Evolutionary conservation across 1,139 yeast species (phyloP).

Genomic region (Casaregolazyma suthepensis): DNA sequence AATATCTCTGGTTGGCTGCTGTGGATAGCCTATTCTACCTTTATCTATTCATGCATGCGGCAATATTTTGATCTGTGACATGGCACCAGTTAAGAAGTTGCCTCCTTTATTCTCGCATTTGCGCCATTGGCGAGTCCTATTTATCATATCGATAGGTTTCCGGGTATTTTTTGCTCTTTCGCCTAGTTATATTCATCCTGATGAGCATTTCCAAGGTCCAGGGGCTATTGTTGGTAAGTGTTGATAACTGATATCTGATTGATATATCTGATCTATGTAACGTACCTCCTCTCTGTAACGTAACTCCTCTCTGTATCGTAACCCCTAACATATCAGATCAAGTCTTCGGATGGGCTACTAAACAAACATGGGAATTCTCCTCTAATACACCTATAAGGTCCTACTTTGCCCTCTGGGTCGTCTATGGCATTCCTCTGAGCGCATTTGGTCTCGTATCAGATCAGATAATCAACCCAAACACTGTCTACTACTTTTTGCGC

Average conservation of each 20-base stretch:
- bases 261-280: too few relatives aligned
- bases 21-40: background rate
- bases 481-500: constrained; percentile 54
- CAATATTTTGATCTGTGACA: background rate
- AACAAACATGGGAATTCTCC: constrained; percentile 82
- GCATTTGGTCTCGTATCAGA: constrained; percentile 20
- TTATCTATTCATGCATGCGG: background rate
- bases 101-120: constrained; percentile 4
- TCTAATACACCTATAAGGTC: constrained; percentile 61
- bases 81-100: background rate
- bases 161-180: constrained; percentile 58
- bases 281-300: too few relatives aligned
- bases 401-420: constrained; percentile 56
- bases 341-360: constrained; percentile 46
- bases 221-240: constrained; percentile 55
- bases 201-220: constrained; percentile 89
- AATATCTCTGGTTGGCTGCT: background rate
- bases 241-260: background rate
- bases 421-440: constrained; percentile 59
- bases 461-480: constrained; percentile 26
- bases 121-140: constrained; percentile 24
- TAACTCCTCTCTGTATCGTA: background rate
- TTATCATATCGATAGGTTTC: constrained; percentile 36
- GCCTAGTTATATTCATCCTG: constrained; percentile 91
- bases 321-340: background rate